These are phyloP conservation scores for Oidiodendron maius DNA, from an alignment of 495 filamentous ascomycete genomes.

Conservation along the genomic window DNA sequence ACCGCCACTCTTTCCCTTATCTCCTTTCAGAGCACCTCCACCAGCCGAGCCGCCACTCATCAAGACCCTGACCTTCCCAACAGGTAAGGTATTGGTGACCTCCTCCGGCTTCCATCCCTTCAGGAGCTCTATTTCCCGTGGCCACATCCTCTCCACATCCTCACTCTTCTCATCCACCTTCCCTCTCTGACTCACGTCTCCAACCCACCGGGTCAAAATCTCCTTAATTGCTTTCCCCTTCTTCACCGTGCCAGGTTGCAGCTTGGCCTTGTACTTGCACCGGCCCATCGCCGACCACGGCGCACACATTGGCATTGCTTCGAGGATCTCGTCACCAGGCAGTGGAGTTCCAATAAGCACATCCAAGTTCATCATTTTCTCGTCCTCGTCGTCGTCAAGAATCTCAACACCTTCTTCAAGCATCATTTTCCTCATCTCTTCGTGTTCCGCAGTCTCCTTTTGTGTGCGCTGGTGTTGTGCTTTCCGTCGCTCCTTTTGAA, in stretches of 20 bases:
- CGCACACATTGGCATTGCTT: conserved; percentile 83
- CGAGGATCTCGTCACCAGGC: conserved; percentile 81
- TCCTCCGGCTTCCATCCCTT: conserved; percentile 76
- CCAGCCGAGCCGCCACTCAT: conserved; percentile 44
- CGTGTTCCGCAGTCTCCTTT: conserved; percentile 54
- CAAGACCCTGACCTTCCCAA: conserved; percentile 82
- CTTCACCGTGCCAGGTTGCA: conserved; percentile 86
- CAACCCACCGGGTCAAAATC: conserved; percentile 71
- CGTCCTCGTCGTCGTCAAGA: conserved; percentile 50
- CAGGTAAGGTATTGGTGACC: conserved; percentile 73
- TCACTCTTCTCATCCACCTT: conserved; percentile 47
- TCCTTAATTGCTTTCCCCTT: conserved; percentile 94
- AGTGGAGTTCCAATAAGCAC: conserved; percentile 70
- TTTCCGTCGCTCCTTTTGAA: conserved; percentile 62
- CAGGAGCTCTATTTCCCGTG: conserved; percentile 74
- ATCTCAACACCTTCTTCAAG: conserved; percentile 40
- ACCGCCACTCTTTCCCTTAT: conserved; percentile 20
- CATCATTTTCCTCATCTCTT: conserved; percentile 51
- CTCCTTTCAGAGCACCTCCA: conserved; percentile 35
- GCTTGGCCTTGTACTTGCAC: conserved; percentile 85
- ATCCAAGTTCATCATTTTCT: conserved; percentile 57
- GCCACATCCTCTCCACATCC: conserved; percentile 74
- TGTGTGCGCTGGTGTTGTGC: conserved; percentile 73
- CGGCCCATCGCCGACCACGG: conserved; percentile 75
- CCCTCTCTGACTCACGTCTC: conserved; percentile 48